Percentiles rank a stretch among this genome's conserved stretches.
These are phyloP conservation scores for Phylloporus rhodoxanthus DNA, from an alignment of 768 basidiomycete species.

Conservation along the genomic window DNA sequence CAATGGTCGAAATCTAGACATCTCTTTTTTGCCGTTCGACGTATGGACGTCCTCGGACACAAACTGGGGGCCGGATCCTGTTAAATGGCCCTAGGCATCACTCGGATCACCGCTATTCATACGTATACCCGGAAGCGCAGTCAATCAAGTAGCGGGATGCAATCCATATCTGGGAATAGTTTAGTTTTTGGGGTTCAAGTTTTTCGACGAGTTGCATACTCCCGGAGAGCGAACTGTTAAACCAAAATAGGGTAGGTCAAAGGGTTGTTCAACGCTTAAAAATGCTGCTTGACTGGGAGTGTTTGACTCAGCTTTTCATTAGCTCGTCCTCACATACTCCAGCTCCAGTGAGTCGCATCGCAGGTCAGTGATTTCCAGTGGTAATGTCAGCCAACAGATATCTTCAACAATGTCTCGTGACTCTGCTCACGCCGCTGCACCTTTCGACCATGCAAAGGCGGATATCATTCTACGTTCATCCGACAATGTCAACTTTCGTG, in stretches of 20 bases:
- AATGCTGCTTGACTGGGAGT: neutral
- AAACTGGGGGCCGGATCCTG: too few relatives aligned
- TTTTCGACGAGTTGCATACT: neutral
- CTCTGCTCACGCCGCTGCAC: constrained; percentile 6
- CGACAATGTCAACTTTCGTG: constrained; percentile 25
- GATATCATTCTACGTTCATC: constrained; percentile 22
- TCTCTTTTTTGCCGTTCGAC: too few relatives aligned
- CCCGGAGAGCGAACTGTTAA: too few relatives aligned
- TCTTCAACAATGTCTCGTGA: neutral
- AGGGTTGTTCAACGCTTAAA: neutral
- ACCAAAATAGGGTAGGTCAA: neutral
- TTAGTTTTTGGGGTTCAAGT: too few relatives aligned
- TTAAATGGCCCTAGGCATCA: too few relatives aligned
- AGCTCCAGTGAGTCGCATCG: neutral
- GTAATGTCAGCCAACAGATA: neutral
- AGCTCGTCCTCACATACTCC: neutral
- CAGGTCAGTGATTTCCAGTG: neutral
- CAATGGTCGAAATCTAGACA: too few relatives aligned
- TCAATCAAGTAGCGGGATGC: too few relatives aligned
- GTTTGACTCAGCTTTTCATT: neutral
- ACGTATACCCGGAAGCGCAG: too few relatives aligned
- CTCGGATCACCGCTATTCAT: too few relatives aligned
- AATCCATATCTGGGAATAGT: too few relatives aligned
- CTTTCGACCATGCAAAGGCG: constrained; percentile 18
- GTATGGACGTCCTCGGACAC: too few relatives aligned